Evolutionary conservation across 768 basidiomycete species (phyloP).

Genomic region (Pleurotus tuber-regium): DNA sequence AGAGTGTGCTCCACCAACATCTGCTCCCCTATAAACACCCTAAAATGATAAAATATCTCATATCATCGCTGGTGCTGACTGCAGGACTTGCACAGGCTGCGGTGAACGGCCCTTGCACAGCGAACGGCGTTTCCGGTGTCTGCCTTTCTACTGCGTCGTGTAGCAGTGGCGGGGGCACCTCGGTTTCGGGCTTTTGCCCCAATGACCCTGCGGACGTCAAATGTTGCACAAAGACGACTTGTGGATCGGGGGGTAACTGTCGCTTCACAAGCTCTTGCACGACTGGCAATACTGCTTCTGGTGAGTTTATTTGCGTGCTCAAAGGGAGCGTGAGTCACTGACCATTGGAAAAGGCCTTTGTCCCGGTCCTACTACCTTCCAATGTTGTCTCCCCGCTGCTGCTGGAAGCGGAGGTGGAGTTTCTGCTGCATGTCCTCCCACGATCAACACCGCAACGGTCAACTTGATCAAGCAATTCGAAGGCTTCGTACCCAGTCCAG

Average conservation of each 20-base stretch:
- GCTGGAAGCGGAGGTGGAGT: conserved; percentile 11
- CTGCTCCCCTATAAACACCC: no score
- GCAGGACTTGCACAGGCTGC: conserved; percentile 1
- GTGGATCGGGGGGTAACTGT: conserved; percentile 8
- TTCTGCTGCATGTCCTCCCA: conserved; percentile 6
- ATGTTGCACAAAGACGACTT: conserved; percentile 14
- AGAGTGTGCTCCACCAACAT: no score
- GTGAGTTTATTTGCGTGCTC: conserved; percentile 12
- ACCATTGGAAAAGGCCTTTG: conserved; percentile 21
- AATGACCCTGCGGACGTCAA: conserved; percentile 12
- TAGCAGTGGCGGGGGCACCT: conserved; percentile 5
- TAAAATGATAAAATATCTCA: background rate
- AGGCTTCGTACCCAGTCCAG: conserved; percentile 25
- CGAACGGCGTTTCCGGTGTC: conserved; percentile 5
- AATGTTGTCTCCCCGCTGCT: conserved; percentile 22
- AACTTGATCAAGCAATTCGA: conserved; percentile 27
- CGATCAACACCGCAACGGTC: conserved; percentile 23
- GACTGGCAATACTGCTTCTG: conserved; percentile 16
- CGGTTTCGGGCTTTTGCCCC: conserved; percentile 9
- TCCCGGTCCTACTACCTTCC: conserved; percentile 24
- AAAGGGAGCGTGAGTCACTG: background rate
- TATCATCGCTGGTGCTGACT: background rate
- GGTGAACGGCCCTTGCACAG: conserved; percentile 13
- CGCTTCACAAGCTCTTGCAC: conserved; percentile 13
- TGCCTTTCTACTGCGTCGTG: conserved; percentile 12